Evolutionary conservation across 805 yeast genomes (phyloP), one percentile per base, ranked within the genome.

Genomic region (Wickerhamiella shivajii): DNA sequence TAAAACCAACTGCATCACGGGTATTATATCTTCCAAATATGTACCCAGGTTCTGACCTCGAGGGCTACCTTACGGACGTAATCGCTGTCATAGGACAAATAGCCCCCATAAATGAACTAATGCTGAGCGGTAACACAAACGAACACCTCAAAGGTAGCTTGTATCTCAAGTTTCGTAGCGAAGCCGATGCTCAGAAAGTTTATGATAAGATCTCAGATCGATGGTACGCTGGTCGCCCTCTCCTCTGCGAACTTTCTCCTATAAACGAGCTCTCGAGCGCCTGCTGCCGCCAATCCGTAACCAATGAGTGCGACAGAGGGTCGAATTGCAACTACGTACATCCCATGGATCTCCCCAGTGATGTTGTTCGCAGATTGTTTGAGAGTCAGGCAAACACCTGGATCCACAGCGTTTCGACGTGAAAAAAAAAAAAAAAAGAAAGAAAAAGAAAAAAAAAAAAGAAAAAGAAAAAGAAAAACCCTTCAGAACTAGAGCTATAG

Each of bases 111-210:
- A 69, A 65, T 24, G 72, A 71, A 22, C 46, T 87, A 41, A 70
- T 73, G 0, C 77, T 87, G 2, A 78, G 92, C 47, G 94, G 78
- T 42, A 87, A 87, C 52, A 72, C 70, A 32, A 79, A 78, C 45
- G 73, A 73, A 43, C 94, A 85, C 51, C 55, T 87, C 38, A 72
- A 71, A 41, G 97, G 97, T 1, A 84, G 83, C 50, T 93, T 85
- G 0, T 80, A 80, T 50, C 69, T 78, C 13, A 64, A 68, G 39
- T 85, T 72, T 51, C 50, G 57, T 20, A 54, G 61, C 17, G 66
- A 65, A 14, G 63, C 61, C 3, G 69, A 66, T 18, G 93, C 95
- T 0, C 59, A 57, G 22, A 54, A 52, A 31, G 85, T 84, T 3
- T 63, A 68, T 22, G 64, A 67, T 29, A 60, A 58, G 35, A 68